Percentiles rank a stretch among this genome's conserved stretches.
Conservation (phyloP, 1,284 basidiomycete genomes). For the Ustilago bromivora region DNA sequence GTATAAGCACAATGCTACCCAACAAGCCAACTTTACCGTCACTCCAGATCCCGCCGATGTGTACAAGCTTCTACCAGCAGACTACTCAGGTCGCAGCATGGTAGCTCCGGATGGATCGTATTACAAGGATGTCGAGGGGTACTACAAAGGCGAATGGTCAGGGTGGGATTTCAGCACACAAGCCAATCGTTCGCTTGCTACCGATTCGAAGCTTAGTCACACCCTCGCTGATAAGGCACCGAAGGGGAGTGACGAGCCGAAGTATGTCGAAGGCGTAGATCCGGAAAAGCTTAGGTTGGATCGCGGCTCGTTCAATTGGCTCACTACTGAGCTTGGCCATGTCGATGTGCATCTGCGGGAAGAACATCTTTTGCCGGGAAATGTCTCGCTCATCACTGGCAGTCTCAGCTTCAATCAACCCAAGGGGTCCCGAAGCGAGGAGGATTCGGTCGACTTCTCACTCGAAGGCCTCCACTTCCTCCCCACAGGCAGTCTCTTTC, state of each 20-base stretch:
- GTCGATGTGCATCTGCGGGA: constrained; percentile 38
- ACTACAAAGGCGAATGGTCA: constrained; percentile 47
- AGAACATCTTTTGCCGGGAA: constrained; percentile 36
- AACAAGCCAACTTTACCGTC: constrained; percentile 45
- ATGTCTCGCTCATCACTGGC: constrained; percentile 48
- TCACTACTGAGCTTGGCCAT: constrained; percentile 10
- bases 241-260: background rate
- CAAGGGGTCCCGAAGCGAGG: background rate
- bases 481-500: constrained; percentile 37
- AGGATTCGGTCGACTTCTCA: constrained; percentile 47
- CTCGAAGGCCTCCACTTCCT: constrained; percentile 57
- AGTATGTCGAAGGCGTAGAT: constrained; percentile 25
- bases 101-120: constrained; percentile 30
- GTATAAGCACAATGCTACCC: constrained; percentile 34
- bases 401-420: constrained; percentile 32
- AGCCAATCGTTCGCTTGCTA: constrained; percentile 27
- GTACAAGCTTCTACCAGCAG: constrained; percentile 21
- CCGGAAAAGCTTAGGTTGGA: constrained; percentile 9
- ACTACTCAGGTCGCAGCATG: constrained; percentile 19
- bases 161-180: constrained; percentile 43
- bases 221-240: constrained; percentile 3
- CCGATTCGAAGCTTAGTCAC: constrained; percentile 29
- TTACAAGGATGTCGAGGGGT: constrained; percentile 36
- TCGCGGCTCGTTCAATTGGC: constrained; percentile 35
- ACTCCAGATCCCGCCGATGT: constrained; percentile 26